These are phyloP conservation scores for Neobulgaria alba DNA, from an alignment of 2,329 filamentous ascomycete species.

Conservation along the genomic window DNA sequence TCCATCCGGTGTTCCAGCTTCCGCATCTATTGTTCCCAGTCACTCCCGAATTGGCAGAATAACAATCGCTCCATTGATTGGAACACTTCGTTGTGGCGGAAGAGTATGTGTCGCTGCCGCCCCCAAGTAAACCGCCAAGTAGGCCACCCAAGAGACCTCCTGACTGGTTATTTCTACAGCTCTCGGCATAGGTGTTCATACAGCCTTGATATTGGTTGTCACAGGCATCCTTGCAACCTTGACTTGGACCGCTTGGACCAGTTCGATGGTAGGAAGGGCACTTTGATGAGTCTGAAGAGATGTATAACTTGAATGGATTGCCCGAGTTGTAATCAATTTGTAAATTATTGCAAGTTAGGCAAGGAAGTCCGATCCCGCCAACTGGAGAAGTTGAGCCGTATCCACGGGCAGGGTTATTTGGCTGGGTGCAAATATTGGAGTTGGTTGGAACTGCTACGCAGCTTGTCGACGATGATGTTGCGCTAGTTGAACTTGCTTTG, in stretches of 20 bases:
- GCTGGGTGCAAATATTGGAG: constrained; percentile 40
- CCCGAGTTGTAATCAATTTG: constrained; percentile 32
- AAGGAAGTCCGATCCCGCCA: constrained; percentile 42
- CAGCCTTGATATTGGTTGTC: constrained; percentile 43
- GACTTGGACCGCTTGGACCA: constrained; percentile 27
- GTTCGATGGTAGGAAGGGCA: constrained; percentile 38
- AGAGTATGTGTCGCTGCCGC: constrained; percentile 14
- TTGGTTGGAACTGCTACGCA: constrained; percentile 40
- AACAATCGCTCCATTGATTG: constrained; percentile 42
- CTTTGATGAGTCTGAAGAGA: constrained; percentile 32
- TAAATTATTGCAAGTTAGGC: constrained; percentile 47
- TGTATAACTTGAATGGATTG: constrained; percentile 46
- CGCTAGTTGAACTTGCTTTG: constrained; percentile 27
- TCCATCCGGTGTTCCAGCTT: constrained; percentile 26
- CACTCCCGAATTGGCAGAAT: constrained; percentile 34
- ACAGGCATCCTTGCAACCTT: constrained; percentile 45
- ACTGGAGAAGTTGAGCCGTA: constrained; percentile 58
- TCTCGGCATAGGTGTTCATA: constrained; percentile 39
- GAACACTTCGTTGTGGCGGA: constrained; percentile 36
- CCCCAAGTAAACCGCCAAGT: neutral
- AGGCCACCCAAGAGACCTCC: constrained; percentile 5
- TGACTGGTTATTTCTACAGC: constrained; percentile 33
- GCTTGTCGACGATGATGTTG: constrained; percentile 26
- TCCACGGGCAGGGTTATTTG: constrained; percentile 47
- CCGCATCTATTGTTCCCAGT: constrained; percentile 34